Evolutionary conservation across 371 early-diverging fungal genomes (phyloP), one percentile per base, ranked within the genome.

Genomic region (Mucor piriformis): DNA sequence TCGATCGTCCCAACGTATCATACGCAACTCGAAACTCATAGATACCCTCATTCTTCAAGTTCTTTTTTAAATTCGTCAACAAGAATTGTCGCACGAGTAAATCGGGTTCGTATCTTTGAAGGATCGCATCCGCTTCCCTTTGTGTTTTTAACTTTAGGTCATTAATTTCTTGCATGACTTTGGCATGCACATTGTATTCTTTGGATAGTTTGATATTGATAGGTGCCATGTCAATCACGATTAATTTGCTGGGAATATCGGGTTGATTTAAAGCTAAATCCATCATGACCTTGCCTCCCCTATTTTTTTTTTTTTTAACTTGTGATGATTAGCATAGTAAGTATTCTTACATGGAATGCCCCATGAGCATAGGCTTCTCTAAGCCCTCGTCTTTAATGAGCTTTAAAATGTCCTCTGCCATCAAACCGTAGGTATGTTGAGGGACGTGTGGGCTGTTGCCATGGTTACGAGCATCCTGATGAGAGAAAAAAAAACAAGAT

Each of bases 221-320:
- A 1, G 97, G 96, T 1, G 94, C 83, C 76, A 92, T 92, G 64
- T 97, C 96, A 7, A 93, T 92, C 3, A 94, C 91, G 12, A 94
- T 72, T 12, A 95, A 69, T 44, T 85, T 86, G 5, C 84, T 76
- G 10, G 94, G 54, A 13, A 77, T 56, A 1, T 69, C 61, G 0
- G 84, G 88, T 8, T 73, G 54, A n/a, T 58, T 46, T 27, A 95
- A 68, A 1, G 94, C 92, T 13, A 88, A 57, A 29, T 76, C 75
- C 95, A 97, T 96, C 1, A 89, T 92, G 1, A 87, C 92, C 59
- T 95, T 94, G 20, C 95, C 96, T 27, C 97, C 97, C 57, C 57
- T 57, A 34, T 27, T 0, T 2, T 2, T 4, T 43, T 32, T 15
- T 16, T 8, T 13, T 54, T 29, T 8, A 21, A n/a, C 27, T 10